Percentiles rank a stretch among this genome's conserved stretches.
Conservation (phyloP, 2,329 filamentous ascomycete species). For the Myriosclerotinia duriaeana region DNA sequence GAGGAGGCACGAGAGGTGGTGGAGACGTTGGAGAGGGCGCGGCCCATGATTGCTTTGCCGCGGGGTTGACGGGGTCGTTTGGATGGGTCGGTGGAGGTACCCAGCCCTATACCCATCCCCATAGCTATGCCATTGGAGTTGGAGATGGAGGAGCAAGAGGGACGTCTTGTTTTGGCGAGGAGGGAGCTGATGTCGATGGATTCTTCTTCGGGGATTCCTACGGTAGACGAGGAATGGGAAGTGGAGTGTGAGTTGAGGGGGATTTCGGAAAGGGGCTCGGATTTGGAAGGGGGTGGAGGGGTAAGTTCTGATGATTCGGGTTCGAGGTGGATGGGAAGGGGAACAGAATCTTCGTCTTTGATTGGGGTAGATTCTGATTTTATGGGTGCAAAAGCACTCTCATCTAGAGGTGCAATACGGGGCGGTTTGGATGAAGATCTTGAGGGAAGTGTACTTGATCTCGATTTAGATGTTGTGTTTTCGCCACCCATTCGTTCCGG, state of each 20-base stretch:
- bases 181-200: constrained; percentile 35
- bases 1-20: constrained; percentile 46
- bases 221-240: background rate
- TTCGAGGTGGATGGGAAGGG: constrained; percentile 11
- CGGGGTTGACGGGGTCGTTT: constrained; percentile 32
- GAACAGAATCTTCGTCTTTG: constrained; percentile 25
- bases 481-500: background rate
- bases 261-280: constrained; percentile 15
- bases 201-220: constrained; percentile 2
- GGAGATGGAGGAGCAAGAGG: constrained; percentile 25
- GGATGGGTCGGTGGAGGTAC: constrained; percentile 34
- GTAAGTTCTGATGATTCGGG: constrained; percentile 25
- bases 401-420: constrained; percentile 27
- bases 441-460: constrained; percentile 25
- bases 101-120: background rate
- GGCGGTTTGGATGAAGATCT: constrained; percentile 23
- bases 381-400: constrained; percentile 30
- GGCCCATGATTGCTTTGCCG: constrained; percentile 50
- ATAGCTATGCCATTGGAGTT: background rate
- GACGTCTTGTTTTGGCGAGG: constrained; percentile 38
- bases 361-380: constrained; percentile 19
- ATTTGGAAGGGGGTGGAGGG: constrained; percentile 16
- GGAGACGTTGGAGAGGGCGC: constrained; percentile 58
- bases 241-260: constrained; percentile 17
- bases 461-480: constrained; percentile 11